Evolutionary conservation across 2,329 filamentous ascomycete genomes (phyloP).

Genomic region (Balansia obtecta): DNA sequence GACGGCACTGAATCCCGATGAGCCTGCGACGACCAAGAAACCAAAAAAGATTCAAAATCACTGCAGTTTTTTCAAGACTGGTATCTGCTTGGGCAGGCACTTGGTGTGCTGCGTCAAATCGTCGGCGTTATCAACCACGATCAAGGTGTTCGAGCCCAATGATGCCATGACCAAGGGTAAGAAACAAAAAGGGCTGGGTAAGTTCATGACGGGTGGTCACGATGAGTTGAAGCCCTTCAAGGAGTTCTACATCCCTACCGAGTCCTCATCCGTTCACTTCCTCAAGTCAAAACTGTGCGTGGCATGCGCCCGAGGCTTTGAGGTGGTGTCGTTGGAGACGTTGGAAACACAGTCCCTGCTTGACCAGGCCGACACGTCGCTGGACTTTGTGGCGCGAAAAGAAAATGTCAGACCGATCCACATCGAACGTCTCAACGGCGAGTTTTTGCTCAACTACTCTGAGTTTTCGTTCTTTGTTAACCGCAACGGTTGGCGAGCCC

Average conservation of each 20-base stretch:
- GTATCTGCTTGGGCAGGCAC: slow-evolving; percentile 86
- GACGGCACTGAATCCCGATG: slow-evolving; percentile 73
- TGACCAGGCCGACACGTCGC: slow-evolving; percentile 92
- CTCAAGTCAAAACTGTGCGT: slow-evolving; percentile 94
- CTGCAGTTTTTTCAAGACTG: slow-evolving; percentile 97
- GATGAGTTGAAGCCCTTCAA: slow-evolving; percentile 95
- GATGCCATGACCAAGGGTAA: slow-evolving; percentile 87
- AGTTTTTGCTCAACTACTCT: slow-evolving; percentile 95
- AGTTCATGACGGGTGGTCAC: slow-evolving; percentile 87
- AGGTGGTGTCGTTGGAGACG: slow-evolving; percentile 91
- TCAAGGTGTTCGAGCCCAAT: slow-evolving; percentile 98
- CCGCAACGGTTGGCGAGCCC: slow-evolving; percentile 90
- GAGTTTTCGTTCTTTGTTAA: slow-evolving; percentile 99
- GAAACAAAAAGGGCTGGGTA: slow-evolving; percentile 89
- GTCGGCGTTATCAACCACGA: slow-evolving; percentile 82
- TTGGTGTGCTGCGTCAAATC: slow-evolving; percentile 96
- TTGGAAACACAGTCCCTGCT: slow-evolving; percentile 96
- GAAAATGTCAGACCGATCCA: slow-evolving; percentile 92
- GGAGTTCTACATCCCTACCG: slow-evolving; percentile 97
- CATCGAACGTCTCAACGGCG: slow-evolving; percentile 91
- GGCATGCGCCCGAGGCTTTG: slow-evolving; percentile 88
- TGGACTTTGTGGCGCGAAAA: slow-evolving; percentile 91
- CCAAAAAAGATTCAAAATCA: slow-evolving; percentile 95
- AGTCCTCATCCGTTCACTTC: slow-evolving; percentile 98
- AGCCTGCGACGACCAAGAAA: slow-evolving; percentile 68